Evolutionary conservation across 2,329 filamentous ascomycete genomes (phyloP), one percentile per base, ranked within the genome.

Genomic region (Ophiostoma angusticollis): DNA sequence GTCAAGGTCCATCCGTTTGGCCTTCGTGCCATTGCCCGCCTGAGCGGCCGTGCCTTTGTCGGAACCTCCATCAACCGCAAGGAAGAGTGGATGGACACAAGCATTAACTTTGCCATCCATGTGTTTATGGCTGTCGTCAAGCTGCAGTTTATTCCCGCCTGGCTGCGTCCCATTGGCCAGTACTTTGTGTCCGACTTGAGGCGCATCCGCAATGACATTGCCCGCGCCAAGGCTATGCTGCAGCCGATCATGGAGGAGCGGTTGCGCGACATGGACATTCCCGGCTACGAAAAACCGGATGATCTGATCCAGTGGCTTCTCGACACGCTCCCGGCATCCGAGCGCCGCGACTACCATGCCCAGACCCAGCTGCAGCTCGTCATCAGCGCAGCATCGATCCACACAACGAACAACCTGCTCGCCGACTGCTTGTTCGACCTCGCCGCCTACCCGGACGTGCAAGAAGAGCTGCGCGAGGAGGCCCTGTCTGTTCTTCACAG

Each of bases 31-130:
- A 58, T 77, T 9, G 65, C 71, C 6, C 64, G 70, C 2, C 49
- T 76, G 17, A 72, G 68, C 19, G 68, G 71, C 1, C 59, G 64
- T 16, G 61, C 67, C 5, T 74, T 74, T 45, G 63, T 74, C 6
- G 71, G 71, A 2, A 48, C 62, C 3, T 53, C 58, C 12, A 56
- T 74, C 40, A 70, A 64, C 47, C 67, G 69, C 14, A 56, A 65
- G 29, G 63, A 71, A 46, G 58, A 63, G 41, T 75, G 71, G 71
- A 63, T 74, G 57, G 56, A 65, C 34, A 64, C 65, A 16, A 62
- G 60, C 52, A 58, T 69, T 53, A 61, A 67, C 51, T 72, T 67
- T 49, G 64, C 67, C 35, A 53, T 67, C 17, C 60, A 68, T 44
- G 59, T 67, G 43, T 64, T 73, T 51, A 53, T 63, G 48, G 59